Conservation (phyloP, 176 grass and related monocot species). For the Olyra latifolia region DNA sequence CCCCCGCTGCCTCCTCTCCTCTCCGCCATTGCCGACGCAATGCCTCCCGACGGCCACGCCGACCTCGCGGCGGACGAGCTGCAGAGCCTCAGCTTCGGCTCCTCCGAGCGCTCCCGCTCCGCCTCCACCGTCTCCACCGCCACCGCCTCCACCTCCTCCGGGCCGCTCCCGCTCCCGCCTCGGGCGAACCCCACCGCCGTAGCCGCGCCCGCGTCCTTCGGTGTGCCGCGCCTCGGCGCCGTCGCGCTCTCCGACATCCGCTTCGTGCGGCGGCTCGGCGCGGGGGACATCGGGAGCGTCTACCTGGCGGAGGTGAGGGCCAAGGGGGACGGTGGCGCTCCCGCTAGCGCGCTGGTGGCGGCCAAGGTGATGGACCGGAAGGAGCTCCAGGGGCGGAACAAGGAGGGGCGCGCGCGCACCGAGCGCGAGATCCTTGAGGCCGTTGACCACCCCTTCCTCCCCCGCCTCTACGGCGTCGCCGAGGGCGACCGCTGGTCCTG, state of each 20-base stretch:
- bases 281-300: slow-evolving; percentile 92
- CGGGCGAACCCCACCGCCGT: neutral
- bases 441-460: slow-evolving; percentile 92
- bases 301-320: slow-evolving; percentile 82
- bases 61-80: slow-evolving; percentile 65
- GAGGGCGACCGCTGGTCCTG: slow-evolving; percentile 86
- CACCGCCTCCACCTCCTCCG: slow-evolving; percentile 55
- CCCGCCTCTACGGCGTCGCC: slow-evolving; percentile 71
- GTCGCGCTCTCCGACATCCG: slow-evolving; percentile 73
- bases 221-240: slow-evolving; percentile 37
- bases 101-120: slow-evolving; percentile 81
- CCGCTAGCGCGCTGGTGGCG: slow-evolving; percentile 48
- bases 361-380: slow-evolving; percentile 95
- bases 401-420: slow-evolving; percentile 78
- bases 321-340: neutral
- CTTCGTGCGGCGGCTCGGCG: slow-evolving; percentile 73
- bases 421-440: slow-evolving; percentile 95
- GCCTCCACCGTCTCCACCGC: slow-evolving; percentile 72
- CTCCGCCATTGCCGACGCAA: neutral
- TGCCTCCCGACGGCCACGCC: slow-evolving; percentile 33
- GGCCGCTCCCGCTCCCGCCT: neutral
- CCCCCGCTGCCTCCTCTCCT: neutral
- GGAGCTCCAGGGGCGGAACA: slow-evolving; percentile 81
- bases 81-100: slow-evolving; percentile 95
- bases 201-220: neutral